These are phyloP conservation scores for Talaromyces ruber DNA, from an alignment of 495 filamentous ascomycete genomes.

Conservation along the genomic window DNA sequence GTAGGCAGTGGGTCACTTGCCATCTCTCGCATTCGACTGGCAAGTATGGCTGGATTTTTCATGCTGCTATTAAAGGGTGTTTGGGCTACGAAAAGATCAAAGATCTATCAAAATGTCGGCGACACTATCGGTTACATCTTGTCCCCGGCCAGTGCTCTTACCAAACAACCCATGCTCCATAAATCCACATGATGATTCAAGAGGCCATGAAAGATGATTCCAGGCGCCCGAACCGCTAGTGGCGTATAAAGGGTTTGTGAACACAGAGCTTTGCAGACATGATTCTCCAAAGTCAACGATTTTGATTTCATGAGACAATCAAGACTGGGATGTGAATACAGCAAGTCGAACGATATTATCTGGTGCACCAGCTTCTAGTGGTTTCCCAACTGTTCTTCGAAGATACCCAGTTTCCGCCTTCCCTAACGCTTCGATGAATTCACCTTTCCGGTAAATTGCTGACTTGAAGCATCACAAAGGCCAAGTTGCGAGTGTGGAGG, in stretches of 20 bases:
- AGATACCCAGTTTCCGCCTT: conserved; percentile 26
- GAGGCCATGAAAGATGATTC: conserved; percentile 29
- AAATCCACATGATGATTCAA: conserved; percentile 35
- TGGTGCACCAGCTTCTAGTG: conserved; percentile 21
- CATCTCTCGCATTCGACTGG: conserved; percentile 26
- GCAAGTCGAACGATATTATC: conserved; percentile 26
- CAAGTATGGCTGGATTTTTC: conserved; percentile 20
- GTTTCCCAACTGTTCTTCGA: conserved; percentile 22
- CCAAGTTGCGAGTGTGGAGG: conserved; percentile 40
- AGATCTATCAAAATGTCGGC: conserved; percentile 23
- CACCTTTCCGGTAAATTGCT: conserved; percentile 15
- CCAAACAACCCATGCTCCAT: conserved; percentile 35
- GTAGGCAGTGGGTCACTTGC: conserved; percentile 21
- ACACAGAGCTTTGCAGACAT: conserved; percentile 17
- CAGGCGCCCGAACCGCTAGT: conserved; percentile 25
- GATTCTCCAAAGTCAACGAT: conserved; percentile 39
- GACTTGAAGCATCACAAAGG: conserved; percentile 23
- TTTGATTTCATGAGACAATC: conserved; percentile 16
- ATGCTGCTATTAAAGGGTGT: conserved; percentile 28
- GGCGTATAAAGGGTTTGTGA: conserved; percentile 28
- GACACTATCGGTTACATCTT: not conserved
- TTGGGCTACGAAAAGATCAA: conserved; percentile 28
- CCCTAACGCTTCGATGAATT: conserved; percentile 25
- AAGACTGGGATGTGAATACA: conserved; percentile 12
- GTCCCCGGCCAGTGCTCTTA: conserved; percentile 14